Percentiles rank a stretch among this genome's conserved stretches.
These are phyloP conservation scores for Agarophyton chilense DNA, from an alignment of 23 red algal genomes.

Conservation along the genomic window DNA sequence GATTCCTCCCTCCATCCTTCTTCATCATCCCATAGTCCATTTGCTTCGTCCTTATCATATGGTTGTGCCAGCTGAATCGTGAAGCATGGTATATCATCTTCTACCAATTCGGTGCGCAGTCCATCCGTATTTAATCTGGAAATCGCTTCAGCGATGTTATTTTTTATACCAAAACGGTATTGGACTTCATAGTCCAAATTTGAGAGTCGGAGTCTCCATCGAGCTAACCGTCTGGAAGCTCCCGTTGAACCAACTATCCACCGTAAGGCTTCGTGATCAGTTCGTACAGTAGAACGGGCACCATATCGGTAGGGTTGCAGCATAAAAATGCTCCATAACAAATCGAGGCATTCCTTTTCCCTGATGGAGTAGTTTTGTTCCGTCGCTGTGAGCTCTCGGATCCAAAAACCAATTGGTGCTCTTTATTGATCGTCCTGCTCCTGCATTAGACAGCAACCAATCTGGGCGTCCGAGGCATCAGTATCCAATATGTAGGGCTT, in stretches of 20 bases:
- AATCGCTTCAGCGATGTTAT: slow-evolving; percentile 14
- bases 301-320: slow-evolving; percentile 4
- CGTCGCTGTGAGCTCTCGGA: not conserved
- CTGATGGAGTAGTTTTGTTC: no score
- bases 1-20: no score
- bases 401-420: slow-evolving; percentile 40
- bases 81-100: not conserved
- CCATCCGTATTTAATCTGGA: not conserved
- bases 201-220: slow-evolving; percentile 7
- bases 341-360: no score
- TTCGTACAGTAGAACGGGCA: slow-evolving; percentile 5
- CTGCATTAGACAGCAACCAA: slow-evolving; percentile 28
- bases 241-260: slow-evolving; percentile 28
- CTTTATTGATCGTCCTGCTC: not conserved
- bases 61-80: no score
- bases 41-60: no score
- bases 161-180: not conserved
- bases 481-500: not conserved
- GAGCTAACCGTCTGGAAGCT: not conserved
- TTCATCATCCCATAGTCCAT: not conserved
- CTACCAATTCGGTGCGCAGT: not conserved
- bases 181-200: slow-evolving; percentile 12
- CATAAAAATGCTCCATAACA: slow-evolving; percentile 14
- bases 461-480: not conserved
- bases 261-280: slow-evolving; percentile 21